Base-by-base conservation (phyloP, 345 rosid genomes). In the Zanthoxylum bungeanum region DNA sequence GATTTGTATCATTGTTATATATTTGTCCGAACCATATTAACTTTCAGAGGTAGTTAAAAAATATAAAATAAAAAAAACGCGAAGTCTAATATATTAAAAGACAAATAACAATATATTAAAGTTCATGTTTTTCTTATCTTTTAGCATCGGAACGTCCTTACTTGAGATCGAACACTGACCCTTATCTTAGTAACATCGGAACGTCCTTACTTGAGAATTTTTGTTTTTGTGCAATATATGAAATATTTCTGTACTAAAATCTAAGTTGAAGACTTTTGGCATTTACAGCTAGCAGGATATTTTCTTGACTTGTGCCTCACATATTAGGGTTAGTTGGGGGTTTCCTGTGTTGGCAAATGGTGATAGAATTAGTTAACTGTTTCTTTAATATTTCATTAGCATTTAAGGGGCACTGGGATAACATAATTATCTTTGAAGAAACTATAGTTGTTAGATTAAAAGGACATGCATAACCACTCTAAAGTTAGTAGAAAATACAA, bases 251-350 rank as follows among this genome's bases (percentile, higher is more conserved):
- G n/a, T 7, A 21, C 27, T 51, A 6, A 51, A 51, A 51, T 27
- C 0, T 51, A 51, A 60, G 44, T n/a, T n/a, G 5, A 60, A 34
- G 7, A 27, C 27, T 51, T n/a, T n/a, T n/a, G n/a, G n/a, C n/a
- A n/a, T n/a, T n/a, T 27, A 19, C 21, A 5, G 19, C 17, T 33
- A 60, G 10, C n/a, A 9, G 19, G 51, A 17, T 40, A 42, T 42
- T 28, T 57, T 28, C 30, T 10, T 14, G 50, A 7, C 28, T 37
- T 52, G 19, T 14, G 4, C 17, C 9, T 63, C 9, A 46, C 21
- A 27, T 22, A 28, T 34, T 71, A 66, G 60, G 76, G 70, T 77
- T 73, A 47, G 80, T 73, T 73, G 76, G 80, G 80, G 66, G 36
- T 49, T 68, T 71, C 27, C 24, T 53, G 59, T 44, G 31, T 24